Conservation (phyloP, 2,329 filamentous ascomycete species). For the Mycosphaerelloides madeirae region DNA sequence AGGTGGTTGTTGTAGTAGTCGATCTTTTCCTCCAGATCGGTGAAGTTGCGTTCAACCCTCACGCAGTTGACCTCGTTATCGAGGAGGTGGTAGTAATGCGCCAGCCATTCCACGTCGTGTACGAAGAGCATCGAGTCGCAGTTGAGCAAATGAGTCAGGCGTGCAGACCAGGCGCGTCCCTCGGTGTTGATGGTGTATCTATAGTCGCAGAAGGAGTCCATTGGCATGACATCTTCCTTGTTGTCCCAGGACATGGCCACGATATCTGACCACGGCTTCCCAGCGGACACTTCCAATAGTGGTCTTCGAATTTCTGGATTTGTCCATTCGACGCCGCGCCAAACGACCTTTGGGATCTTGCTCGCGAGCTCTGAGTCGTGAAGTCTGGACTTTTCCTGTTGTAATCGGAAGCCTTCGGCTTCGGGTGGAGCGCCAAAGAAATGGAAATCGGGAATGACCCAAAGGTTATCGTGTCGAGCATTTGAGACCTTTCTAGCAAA, state of each 20-base stretch:
- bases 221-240: slow-evolving; percentile 15
- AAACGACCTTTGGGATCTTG: slow-evolving; percentile 29
- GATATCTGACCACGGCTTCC: slow-evolving; percentile 36
- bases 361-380: slow-evolving; percentile 20
- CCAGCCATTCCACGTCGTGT: slow-evolving; percentile 27
- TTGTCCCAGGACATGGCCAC: slow-evolving; percentile 24
- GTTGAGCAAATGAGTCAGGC: slow-evolving; percentile 28
- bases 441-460: slow-evolving; percentile 20
- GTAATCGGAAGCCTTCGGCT: slow-evolving; percentile 17
- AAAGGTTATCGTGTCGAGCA: slow-evolving; percentile 19
- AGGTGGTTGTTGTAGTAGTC: slow-evolving; percentile 18
- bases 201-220: slow-evolving; percentile 27
- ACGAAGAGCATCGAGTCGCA: slow-evolving; percentile 25
- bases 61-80: slow-evolving; percentile 23
- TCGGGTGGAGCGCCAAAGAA: slow-evolving; percentile 18
- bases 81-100: slow-evolving; percentile 26
- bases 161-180: slow-evolving; percentile 24
- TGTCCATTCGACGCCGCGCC: slow-evolving; percentile 28
- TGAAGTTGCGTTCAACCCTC: slow-evolving; percentile 20
- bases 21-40: slow-evolving; percentile 24
- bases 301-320: slow-evolving; percentile 25
- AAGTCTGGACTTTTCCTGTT: slow-evolving; percentile 16
- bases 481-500: slow-evolving; percentile 15
- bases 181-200: slow-evolving; percentile 28
- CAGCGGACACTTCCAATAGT: slow-evolving; percentile 28